Conservation (phyloP, 257 asterid species). For the Rehmannia glutinosa region DNA sequence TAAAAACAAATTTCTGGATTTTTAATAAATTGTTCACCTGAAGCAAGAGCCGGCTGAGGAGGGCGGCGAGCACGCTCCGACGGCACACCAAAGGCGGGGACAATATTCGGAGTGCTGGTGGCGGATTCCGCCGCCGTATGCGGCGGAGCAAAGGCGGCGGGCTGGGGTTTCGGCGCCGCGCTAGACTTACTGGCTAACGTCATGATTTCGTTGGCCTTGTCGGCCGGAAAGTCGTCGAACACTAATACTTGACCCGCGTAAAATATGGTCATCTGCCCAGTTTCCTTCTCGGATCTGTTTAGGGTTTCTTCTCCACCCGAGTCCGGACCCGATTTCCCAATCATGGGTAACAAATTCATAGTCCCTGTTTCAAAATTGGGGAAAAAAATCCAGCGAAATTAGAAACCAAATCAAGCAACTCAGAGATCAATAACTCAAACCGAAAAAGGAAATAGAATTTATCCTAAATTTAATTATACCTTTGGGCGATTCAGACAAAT, state of each 20-base stretch:
- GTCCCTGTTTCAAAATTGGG: constrained; percentile 13
- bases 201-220: constrained; percentile 43
- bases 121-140: constrained; percentile 29
- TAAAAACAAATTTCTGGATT: background rate
- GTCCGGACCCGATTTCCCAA: constrained; percentile 22
- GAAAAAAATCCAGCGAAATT: constrained; percentile 8
- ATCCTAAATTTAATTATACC: constrained; percentile 19
- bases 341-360: constrained; percentile 29
- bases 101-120: constrained; percentile 11
- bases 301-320: constrained; percentile 16
- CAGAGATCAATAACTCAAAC: background rate
- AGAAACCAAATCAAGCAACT: constrained; percentile 7
- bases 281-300: constrained; percentile 13
- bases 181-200: constrained; percentile 24
- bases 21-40: constrained; percentile 15
- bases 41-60: constrained; percentile 21
- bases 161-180: background rate
- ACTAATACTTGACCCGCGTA: constrained; percentile 45
- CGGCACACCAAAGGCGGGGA: background rate
- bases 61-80: constrained; percentile 2
- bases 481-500: constrained; percentile 24
- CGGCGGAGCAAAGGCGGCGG: constrained; percentile 24
- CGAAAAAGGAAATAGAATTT: background rate
- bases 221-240: constrained; percentile 34
- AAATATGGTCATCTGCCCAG: constrained; percentile 41